phyloP scores from a whole-genome alignment of 176 grass and related monocot genomes.

The barley (Hordeum vulgare) region DNA sequence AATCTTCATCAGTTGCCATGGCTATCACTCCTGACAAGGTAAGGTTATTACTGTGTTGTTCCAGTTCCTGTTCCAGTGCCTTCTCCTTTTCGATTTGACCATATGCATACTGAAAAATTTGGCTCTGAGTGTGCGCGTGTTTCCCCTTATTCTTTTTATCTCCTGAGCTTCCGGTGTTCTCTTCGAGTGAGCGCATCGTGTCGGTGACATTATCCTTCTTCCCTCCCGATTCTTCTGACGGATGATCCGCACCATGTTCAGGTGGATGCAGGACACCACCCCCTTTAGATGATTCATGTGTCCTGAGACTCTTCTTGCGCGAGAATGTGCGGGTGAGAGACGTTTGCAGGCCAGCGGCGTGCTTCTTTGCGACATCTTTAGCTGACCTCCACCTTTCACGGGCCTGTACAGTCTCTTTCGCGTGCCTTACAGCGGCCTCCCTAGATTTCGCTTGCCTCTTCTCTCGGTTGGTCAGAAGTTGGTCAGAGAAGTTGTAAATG shows the following conservation, averaged over 20 bases:
- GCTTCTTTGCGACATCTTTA: conserved; percentile 85
- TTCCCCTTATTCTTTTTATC: conserved; percentile 74
- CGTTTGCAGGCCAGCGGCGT: conserved; percentile 52
- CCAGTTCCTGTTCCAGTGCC: conserved; percentile 41
- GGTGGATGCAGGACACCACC: neutral
- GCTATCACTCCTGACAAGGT: conserved; percentile 85
- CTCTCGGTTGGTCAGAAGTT: conserved; percentile 76
- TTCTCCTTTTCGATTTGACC: conserved; percentile 94
- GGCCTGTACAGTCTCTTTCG: conserved; percentile 56
- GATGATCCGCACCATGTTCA: neutral
- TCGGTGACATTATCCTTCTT: conserved; percentile 45
- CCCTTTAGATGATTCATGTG: conserved; percentile 31
- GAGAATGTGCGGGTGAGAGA: conserved; percentile 81
- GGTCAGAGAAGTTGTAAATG: conserved; percentile 92
- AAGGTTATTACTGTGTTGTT: conserved; percentile 46
- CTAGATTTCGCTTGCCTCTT: conserved; percentile 88
- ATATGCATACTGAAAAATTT: conserved; percentile 93
- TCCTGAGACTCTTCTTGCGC: conserved; percentile 45
- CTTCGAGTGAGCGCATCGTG: conserved; percentile 55
- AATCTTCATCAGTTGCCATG: conserved; percentile 71
- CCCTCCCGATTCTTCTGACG: conserved; percentile 14
- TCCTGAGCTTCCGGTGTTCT: conserved; percentile 67
- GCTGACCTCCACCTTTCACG: conserved; percentile 83
- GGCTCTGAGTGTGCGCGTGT: conserved; percentile 74
- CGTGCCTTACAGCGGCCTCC: conserved; percentile 69